Conservation (phyloP, 805 yeast species). For the Nakazawaea sp. region DNA sequence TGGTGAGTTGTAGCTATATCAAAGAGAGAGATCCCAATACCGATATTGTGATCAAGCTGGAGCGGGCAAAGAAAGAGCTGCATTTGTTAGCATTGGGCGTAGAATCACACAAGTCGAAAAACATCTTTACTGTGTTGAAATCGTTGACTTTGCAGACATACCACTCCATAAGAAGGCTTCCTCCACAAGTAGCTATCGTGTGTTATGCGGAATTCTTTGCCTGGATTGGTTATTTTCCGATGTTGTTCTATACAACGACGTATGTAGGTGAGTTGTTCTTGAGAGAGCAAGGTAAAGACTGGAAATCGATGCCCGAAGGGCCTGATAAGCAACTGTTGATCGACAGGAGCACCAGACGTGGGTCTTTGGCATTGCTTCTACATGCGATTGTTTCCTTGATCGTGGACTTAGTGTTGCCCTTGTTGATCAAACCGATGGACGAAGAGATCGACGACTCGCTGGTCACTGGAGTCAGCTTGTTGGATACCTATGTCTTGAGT, state of each 20-base stretch:
- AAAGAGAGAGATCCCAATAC: slow-evolving; percentile 42
- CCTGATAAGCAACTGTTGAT: slow-evolving; percentile 26
- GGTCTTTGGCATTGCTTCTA: slow-evolving; percentile 42
- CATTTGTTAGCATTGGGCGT: slow-evolving; percentile 29
- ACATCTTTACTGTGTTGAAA: slow-evolving; percentile 14
- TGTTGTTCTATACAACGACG: slow-evolving; percentile 58
- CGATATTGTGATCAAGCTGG: slow-evolving; percentile 31
- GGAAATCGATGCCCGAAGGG: slow-evolving; percentile 28
- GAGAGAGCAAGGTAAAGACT: slow-evolving; percentile 31
- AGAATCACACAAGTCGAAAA: slow-evolving; percentile 15
- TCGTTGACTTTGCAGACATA: slow-evolving; percentile 27
- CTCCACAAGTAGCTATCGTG: slow-evolving; percentile 43
- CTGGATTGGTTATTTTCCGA: slow-evolving; percentile 64
- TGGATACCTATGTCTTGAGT: slow-evolving; percentile 3
- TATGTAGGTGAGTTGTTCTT: slow-evolving; percentile 56
- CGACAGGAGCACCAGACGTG: slow-evolving; percentile 44
- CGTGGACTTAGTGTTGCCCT: slow-evolving; percentile 38
- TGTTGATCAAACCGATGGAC: slow-evolving; percentile 28
- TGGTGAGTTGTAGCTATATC: slow-evolving; percentile 32
- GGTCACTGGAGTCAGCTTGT: slow-evolving; percentile 1
- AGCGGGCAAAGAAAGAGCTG: slow-evolving; percentile 25
- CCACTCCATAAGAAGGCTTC: slow-evolving; percentile 30
- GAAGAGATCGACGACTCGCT: not conserved
- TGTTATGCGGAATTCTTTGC: slow-evolving; percentile 57
- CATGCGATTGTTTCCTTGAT: slow-evolving; percentile 41